These are phyloP conservation scores for Lactifluus subvellereus DNA, from an alignment of 768 basidiomycete species.

Conservation along the genomic window DNA sequence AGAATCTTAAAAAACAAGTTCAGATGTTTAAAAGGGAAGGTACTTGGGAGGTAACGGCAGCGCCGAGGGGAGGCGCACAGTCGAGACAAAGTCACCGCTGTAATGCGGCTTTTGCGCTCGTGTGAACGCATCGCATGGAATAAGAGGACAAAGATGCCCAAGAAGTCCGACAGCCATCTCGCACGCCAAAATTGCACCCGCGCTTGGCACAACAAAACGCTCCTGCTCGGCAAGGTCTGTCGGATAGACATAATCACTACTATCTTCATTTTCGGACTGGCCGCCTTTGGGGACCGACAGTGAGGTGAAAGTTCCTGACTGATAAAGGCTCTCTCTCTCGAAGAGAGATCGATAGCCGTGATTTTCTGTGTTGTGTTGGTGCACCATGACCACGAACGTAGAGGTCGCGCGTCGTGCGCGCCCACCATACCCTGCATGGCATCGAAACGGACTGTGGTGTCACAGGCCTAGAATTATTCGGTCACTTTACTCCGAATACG, in stretches of 20 bases:
- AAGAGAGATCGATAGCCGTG: conserved; percentile 54
- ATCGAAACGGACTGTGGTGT: conserved; percentile 84
- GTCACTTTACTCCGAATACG: conserved; percentile 9
- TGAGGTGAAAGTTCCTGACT: conserved; percentile 36
- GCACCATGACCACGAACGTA: conserved; percentile 77
- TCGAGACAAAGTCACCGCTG: conserved; percentile 50
- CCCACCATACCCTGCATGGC: conserved; percentile 72
- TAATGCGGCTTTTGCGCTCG: conserved; percentile 54
- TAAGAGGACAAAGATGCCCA: conserved; percentile 69
- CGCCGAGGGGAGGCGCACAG: conserved; percentile 60
- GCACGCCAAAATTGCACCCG: conserved; percentile 76
- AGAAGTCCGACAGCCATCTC: conserved; percentile 67
- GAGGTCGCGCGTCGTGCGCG: conserved; percentile 73
- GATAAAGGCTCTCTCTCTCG: conserved; percentile 58
- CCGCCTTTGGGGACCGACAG: conserved; percentile 39
- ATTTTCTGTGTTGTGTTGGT: conserved; percentile 52
- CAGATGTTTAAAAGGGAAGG: conserved; percentile 28
- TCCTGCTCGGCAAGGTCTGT: conserved; percentile 61
- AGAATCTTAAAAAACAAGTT: too few species aligned
- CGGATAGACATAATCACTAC: conserved; percentile 36
- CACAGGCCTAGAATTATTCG: conserved; percentile 54
- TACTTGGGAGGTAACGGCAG: conserved; percentile 53
- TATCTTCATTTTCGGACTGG: conserved; percentile 30
- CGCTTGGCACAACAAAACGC: conserved; percentile 62
- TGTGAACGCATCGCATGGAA: conserved; percentile 68